Percentiles rank a stretch among this genome's conserved stretches.
Conservation (phyloP, 2,329 filamentous ascomycete genomes). For the Curvularia sp. region DNA sequence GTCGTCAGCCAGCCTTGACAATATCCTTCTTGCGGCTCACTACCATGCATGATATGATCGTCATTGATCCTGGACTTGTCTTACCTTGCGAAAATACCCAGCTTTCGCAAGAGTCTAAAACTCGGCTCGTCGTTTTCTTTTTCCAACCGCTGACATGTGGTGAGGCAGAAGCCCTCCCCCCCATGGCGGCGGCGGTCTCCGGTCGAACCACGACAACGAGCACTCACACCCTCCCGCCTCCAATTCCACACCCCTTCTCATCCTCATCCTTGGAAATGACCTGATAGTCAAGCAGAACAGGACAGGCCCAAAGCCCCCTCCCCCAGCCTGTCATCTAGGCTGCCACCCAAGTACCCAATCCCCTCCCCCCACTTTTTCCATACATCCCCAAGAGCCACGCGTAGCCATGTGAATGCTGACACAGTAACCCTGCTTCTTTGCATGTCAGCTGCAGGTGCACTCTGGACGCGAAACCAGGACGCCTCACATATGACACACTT, state of each 20-base stretch:
- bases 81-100: conserved; percentile 13
- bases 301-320: not conserved
- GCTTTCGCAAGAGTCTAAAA: conserved; percentile 15
- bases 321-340: not conserved
- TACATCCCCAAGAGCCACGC: conserved; percentile 19
- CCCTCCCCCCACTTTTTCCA: not conserved
- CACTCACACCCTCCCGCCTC: too few relatives aligned
- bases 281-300: not conserved
- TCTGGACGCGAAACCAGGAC: conserved; percentile 15
- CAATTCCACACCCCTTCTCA: not conserved
- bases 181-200: not conserved
- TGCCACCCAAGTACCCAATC: conserved; percentile 3
- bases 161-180: not conserved
- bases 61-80: conserved; percentile 7
- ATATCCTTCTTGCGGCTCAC: conserved; percentile 16
- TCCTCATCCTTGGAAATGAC: not conserved
- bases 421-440: conserved; percentile 8
- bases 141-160: not conserved
- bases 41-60: conserved; percentile 11
- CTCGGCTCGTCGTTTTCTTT: not conserved
- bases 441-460: conserved; percentile 41
- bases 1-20: not conserved
- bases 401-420: conserved; percentile 19
- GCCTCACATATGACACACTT: conserved; percentile 8
- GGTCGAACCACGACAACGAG: conserved; percentile 1